Evolutionary conservation across 306 rosid species (phyloP).

Genomic region (Carpinus viminea): DNA sequence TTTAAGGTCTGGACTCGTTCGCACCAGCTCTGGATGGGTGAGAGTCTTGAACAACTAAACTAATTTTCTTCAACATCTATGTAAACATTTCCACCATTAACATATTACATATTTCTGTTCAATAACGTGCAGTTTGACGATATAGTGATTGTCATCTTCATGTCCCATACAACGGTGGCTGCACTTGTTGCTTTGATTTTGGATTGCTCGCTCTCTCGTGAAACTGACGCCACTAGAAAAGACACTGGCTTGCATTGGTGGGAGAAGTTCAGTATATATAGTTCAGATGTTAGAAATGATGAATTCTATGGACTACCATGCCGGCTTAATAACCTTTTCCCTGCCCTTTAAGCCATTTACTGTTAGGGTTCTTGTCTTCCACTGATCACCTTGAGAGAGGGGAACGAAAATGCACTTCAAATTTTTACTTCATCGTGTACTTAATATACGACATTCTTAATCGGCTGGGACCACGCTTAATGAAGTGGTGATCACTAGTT

Average conservation of each 20-base stretch:
- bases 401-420: neutral
- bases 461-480: too few relatives aligned
- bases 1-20: slow-evolving; percentile 26
- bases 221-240: slow-evolving; percentile 42
- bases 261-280: slow-evolving; percentile 63
- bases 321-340: slow-evolving; percentile 53
- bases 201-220: slow-evolving; percentile 56
- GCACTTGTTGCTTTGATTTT: slow-evolving; percentile 58
- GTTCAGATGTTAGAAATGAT: slow-evolving; percentile 61
- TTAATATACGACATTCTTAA: neutral
- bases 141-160: slow-evolving; percentile 50
- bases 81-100: neutral
- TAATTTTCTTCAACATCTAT: neutral
- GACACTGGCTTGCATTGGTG: slow-evolving; percentile 72
- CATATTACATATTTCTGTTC: slow-evolving; percentile 6
- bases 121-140: slow-evolving; percentile 49
- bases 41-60: slow-evolving; percentile 24
- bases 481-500: too few relatives aligned
- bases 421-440: neutral
- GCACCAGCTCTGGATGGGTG: slow-evolving; percentile 61
- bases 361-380: neutral
- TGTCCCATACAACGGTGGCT: slow-evolving; percentile 76
- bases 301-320: slow-evolving; percentile 71
- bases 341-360: slow-evolving; percentile 34
- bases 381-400: neutral